These are phyloP conservation scores for Fusarium sp. DNA, from an alignment of 2,329 filamentous ascomycete genomes.

Conservation along the genomic window DNA sequence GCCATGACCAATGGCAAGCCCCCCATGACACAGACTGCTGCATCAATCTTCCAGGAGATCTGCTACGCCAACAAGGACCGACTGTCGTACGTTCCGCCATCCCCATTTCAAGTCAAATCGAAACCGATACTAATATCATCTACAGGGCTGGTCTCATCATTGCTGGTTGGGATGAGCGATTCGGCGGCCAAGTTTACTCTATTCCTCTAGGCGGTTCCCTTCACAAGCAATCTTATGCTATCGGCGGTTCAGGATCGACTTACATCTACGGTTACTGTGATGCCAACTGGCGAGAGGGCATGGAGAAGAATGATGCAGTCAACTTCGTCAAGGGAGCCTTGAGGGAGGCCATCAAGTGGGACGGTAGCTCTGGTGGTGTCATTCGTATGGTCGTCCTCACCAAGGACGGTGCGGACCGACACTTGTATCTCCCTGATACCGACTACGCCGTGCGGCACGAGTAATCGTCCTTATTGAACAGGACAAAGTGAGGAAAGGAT, in stretches of 20 bases:
- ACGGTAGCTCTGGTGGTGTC: constrained; percentile 96
- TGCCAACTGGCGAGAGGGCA: constrained; percentile 91
- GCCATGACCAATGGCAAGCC: constrained; percentile 87
- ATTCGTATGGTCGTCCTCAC: constrained; percentile 98
- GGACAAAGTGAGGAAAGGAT: constrained; percentile 23
- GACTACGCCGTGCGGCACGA: constrained; percentile 79
- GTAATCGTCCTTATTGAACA: constrained; percentile 46
- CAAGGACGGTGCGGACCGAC: constrained; percentile 85
- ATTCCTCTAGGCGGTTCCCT: constrained; percentile 96
- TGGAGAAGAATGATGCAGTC: constrained; percentile 91
- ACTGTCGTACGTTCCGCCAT: constrained; percentile 71
- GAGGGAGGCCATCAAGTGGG: constrained; percentile 98
- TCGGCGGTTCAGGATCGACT: constrained; percentile 95
- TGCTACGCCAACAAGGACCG: constrained; percentile 98
- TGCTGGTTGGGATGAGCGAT: constrained; percentile 94
- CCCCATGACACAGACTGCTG: constrained; percentile 93
- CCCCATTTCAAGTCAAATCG: background rate
- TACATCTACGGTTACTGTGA: constrained; percentile 99
- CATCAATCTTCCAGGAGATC: constrained; percentile 95
- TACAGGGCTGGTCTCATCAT: constrained; percentile 93
- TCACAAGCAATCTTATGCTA: constrained; percentile 96
- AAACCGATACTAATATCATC: constrained; percentile 18
- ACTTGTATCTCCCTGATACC: constrained; percentile 94
- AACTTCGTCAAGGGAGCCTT: constrained; percentile 91
- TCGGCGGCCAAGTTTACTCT: constrained; percentile 96